These are phyloP conservation scores for Colletotrichum aenigma DNA, from an alignment of 2,329 filamentous ascomycete species.

Conservation along the genomic window DNA sequence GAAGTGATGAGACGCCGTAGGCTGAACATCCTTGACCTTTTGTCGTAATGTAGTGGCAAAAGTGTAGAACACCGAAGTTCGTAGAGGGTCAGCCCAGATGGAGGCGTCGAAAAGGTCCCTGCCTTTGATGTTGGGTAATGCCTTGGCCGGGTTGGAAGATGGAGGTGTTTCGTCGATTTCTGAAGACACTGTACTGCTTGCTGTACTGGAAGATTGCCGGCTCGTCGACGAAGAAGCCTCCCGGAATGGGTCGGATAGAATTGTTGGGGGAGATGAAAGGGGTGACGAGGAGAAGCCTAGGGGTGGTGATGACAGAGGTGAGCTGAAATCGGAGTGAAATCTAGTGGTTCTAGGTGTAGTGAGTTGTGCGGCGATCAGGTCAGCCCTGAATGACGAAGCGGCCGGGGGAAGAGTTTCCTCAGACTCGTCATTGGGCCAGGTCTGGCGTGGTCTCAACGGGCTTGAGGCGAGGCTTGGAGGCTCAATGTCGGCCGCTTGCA, in stretches of 20 bases:
- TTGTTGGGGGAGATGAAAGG: constrained; percentile 59
- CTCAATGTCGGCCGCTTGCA: not conserved
- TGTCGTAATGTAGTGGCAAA: constrained; percentile 72
- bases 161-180: constrained; percentile 49
- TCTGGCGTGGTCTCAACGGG: not conserved
- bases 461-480: not conserved
- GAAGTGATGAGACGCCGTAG: constrained; percentile 71
- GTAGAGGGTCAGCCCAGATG: constrained; percentile 70
- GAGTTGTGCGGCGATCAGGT: not conserved
- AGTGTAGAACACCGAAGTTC: constrained; percentile 74
- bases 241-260: constrained; percentile 56
- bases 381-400: not conserved
- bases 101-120: constrained; percentile 74
- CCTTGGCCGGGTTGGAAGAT: constrained; percentile 37
- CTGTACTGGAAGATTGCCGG: constrained; percentile 35
- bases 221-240: constrained; percentile 36
- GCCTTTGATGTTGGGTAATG: constrained; percentile 69
- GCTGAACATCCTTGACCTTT: constrained; percentile 65
- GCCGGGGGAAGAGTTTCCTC: not conserved
- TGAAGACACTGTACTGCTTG: constrained; percentile 44
- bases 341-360: not conserved
- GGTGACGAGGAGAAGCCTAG: constrained; percentile 52
- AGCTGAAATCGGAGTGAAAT: constrained; percentile 26
- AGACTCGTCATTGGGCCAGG: not conserved
- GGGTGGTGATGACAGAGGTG: constrained; percentile 41